Conservation (phyloP, 306 rosid genomes). For the Lablab purpureus region DNA sequence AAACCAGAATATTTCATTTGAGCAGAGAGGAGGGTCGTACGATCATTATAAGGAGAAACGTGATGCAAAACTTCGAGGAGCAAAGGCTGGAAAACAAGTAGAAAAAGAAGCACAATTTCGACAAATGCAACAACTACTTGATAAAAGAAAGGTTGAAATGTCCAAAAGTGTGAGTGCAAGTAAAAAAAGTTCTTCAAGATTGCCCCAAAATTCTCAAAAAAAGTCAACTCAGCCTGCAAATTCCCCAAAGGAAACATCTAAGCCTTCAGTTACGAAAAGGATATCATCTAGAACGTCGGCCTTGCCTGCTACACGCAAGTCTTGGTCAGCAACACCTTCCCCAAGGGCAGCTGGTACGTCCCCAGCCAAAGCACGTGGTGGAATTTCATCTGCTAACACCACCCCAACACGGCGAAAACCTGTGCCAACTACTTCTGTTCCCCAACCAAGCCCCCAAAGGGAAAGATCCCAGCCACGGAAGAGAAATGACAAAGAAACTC, state of each 20-base stretch:
- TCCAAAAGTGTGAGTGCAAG: constrained; percentile 59
- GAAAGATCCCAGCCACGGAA: constrained; percentile 66
- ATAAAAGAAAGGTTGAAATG: constrained; percentile 79
- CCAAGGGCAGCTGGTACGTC: constrained; percentile 65
- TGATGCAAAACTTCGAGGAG: constrained; percentile 80
- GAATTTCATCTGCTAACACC: constrained; percentile 61
- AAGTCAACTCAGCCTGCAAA: constrained; percentile 62
- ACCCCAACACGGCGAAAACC: constrained; percentile 69
- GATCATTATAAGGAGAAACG: constrained; percentile 87
- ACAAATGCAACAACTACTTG: constrained; percentile 71
- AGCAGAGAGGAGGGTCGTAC: constrained; percentile 80
- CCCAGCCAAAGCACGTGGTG: constrained; percentile 65
- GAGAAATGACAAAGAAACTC: constrained; percentile 70
- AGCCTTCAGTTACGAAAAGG: constrained; percentile 63
- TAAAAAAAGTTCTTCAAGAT: constrained; percentile 53
- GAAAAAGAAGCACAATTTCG: constrained; percentile 73
- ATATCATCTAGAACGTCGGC: constrained; percentile 62
- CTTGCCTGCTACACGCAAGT: constrained; percentile 81
- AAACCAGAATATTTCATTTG: constrained; percentile 62
- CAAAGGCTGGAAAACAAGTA: constrained; percentile 62
- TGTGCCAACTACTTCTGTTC: constrained; percentile 56
- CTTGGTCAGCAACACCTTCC: constrained; percentile 88
- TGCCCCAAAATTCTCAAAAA: constrained; percentile 63
- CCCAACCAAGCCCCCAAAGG: constrained; percentile 57
- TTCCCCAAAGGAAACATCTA: constrained; percentile 64